phyloP scores from a whole-genome alignment of 768 basidiomycete genomes.

The Psilocybe azurescens region DNA sequence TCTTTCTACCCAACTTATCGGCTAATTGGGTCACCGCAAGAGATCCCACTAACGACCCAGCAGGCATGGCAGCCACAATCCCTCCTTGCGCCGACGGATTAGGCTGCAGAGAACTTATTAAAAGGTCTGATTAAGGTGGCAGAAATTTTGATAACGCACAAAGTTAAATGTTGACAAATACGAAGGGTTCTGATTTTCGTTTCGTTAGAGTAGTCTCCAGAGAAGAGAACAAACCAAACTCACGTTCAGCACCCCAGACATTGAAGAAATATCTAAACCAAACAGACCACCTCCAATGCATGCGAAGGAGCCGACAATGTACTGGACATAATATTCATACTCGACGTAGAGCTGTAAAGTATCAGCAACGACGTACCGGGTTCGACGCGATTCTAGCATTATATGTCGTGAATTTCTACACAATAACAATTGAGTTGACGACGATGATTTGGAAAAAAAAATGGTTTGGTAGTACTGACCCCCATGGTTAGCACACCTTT shows the following conservation, averaged over 20 bases:
- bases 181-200: conserved; percentile 37
- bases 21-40: conserved; percentile 67
- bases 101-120: conserved; percentile 40
- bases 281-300: conserved; percentile 84
- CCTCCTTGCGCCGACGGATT: conserved; percentile 64
- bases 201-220: background rate
- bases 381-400: conserved; percentile 38
- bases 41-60: conserved; percentile 71
- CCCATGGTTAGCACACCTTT: conserved; percentile 11
- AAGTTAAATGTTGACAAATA: conserved; percentile 41
- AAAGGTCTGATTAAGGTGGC: background rate
- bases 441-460: no score
- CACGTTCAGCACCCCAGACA: conserved; percentile 72
- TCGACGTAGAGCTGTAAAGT: no score
- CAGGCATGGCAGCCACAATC: conserved; percentile 82
- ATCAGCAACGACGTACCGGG: conserved; percentile 5
- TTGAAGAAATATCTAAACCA: conserved; percentile 83
- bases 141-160: conserved; percentile 29
- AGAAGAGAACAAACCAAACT: conserved; percentile 6
- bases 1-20: conserved; percentile 69
- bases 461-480: conserved; percentile 1
- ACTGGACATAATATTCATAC: conserved; percentile 40
- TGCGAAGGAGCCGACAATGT: conserved; percentile 80
- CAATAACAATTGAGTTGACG: no score
- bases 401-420: conserved; percentile 25